Base-by-base conservation (phyloP, 257 asterid genomes). In the Vinca minor region DNA sequence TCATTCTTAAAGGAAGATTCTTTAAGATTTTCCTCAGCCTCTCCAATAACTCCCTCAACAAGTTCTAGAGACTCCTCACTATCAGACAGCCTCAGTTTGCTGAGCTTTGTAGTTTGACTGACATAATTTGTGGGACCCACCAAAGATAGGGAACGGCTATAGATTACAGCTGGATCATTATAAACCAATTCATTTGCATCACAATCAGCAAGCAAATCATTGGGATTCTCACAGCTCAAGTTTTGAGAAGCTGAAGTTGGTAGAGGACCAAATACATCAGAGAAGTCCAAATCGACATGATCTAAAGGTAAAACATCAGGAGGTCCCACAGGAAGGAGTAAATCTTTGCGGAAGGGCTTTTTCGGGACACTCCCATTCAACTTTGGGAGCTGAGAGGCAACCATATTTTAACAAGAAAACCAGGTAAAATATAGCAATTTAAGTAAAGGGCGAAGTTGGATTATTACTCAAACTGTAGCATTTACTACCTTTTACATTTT, bases 181-280 rank as follows among this genome's bases (percentile, higher is more conserved):
- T 62, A 80, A 42, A 54, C 63, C 48, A 77, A 46, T 44, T 80
- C 86, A 48, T 70, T 65, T 67, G 67, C 71, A 49, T 75, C 80
- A 13, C 71, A 23, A 34, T 72, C 69, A 65, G 50, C 72, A 67
- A 65, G 36, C 14, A 63, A 14, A 62, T 46, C 61, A 9, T 25
- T 55, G 20, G 72, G 38, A 55, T 74, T 79, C 63, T 82, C 88
- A 63, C 66, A 62, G 59, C 64, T 69, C 53, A 53, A 61, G 26
- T 64, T 64, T 59, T 74, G 68, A 52, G 78, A 56, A 21, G 65
- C 59, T 66, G 56, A 77, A 65, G 73, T 48, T 49, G 79, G 78
- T 17, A 67, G 64, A 34, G 90, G 95, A 59, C 94, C 96, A 74
- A 87, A 87, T 35, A 85, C 74, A 49, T 87, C 94, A 1, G 86